Percentiles rank a stretch among this genome's conserved stretches.
These are phyloP conservation scores for Trypanosoma boissoni DNA, from an alignment of 208 protist species.

Conservation along the genomic window DNA sequence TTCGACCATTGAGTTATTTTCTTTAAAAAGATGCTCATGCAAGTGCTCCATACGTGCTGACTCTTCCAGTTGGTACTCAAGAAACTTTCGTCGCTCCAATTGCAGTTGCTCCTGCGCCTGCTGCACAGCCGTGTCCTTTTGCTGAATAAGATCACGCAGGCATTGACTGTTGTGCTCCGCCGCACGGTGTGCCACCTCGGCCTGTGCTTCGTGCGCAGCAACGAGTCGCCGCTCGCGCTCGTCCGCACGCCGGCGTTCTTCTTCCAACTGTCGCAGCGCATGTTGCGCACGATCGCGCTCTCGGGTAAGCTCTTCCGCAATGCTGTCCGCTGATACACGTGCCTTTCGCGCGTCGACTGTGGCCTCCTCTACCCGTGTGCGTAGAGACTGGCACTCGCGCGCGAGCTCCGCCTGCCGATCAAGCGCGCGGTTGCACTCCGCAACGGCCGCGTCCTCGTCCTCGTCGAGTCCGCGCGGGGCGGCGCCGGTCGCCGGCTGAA, in stretches of 20 bases:
- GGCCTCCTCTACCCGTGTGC: slow-evolving; percentile 36
- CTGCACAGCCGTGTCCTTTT: slow-evolving; percentile 63
- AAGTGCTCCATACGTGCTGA: slow-evolving; percentile 76
- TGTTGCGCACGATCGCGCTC: slow-evolving; percentile 40
- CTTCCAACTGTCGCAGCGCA: slow-evolving; percentile 56
- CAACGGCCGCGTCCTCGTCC: slow-evolving; percentile 50
- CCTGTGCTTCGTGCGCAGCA: slow-evolving; percentile 70
- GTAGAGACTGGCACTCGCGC: slow-evolving; percentile 50
- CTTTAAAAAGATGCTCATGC: slow-evolving; percentile 80
- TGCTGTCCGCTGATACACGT: slow-evolving; percentile 26
- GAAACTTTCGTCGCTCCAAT: slow-evolving; percentile 61
- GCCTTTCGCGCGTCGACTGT: slow-evolving; percentile 28
- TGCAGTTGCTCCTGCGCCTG: slow-evolving; percentile 77
- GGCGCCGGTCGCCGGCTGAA: slow-evolving; percentile 25
- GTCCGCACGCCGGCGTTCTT: slow-evolving; percentile 55
- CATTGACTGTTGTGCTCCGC: slow-evolving; percentile 78
- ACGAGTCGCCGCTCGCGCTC: slow-evolving; percentile 55
- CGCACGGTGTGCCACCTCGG: slow-evolving; percentile 61
- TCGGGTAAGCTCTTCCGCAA: slow-evolving; percentile 49
- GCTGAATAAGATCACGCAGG: slow-evolving; percentile 72
- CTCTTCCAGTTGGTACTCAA: slow-evolving; percentile 73
- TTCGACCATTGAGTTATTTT: slow-evolving; percentile 82
- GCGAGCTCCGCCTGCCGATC: slow-evolving; percentile 55
- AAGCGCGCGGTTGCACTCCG: slow-evolving; percentile 70
- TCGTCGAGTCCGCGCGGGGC: slow-evolving; percentile 10